Evolutionary conservation across 805 yeast species (phyloP), one percentile per base, ranked within the genome.

Genomic region (Ogataea minuta): DNA sequence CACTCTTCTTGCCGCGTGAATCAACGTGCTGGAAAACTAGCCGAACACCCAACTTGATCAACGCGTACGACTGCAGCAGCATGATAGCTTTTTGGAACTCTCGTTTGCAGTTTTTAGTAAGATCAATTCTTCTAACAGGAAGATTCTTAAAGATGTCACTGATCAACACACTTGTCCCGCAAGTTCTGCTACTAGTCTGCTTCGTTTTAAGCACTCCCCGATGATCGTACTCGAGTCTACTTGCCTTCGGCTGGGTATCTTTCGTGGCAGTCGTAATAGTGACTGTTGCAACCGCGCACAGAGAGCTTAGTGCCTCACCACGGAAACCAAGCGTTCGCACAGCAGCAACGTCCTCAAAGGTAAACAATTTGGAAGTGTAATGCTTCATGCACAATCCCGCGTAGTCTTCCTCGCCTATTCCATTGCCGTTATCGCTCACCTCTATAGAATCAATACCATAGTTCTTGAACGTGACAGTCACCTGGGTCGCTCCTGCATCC

Each of bases 81-180:
- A 65, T 56, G 3, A 91, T 53, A n/a, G 86, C 70, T 52, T 81
- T 84, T 31, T 77, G 70, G 62, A 81, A 88, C 56, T 89, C 96
- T 41, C 80, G 71, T 54, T 78, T 85, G 26, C 66, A 54, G 49
- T 84, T 81, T 53, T 79, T 85, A 13, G 67, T 70, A 34, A 90
- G 73, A 48, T 85, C 89, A 52, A 79, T 82, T 34, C 78, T 69
- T 43, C 99, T 68, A 6, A 95, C 99, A 0, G 98, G 98, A 37
- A 90, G 61, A 35, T 66, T 71, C 8, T 71, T 59, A 54, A 93
- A 93, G 9, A 93, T 50, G 28, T 78, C 70, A 1, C 74, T 51
- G 4, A 93, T 66, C 0, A 52, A 53, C 0, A 88, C 74, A 0
- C 76, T 63, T 0, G 97, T 90, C 1, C 99, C 99, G 35, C 65